Conservation (phyloP, 257 asterid species). For the Orobanche coerulescens region DNA sequence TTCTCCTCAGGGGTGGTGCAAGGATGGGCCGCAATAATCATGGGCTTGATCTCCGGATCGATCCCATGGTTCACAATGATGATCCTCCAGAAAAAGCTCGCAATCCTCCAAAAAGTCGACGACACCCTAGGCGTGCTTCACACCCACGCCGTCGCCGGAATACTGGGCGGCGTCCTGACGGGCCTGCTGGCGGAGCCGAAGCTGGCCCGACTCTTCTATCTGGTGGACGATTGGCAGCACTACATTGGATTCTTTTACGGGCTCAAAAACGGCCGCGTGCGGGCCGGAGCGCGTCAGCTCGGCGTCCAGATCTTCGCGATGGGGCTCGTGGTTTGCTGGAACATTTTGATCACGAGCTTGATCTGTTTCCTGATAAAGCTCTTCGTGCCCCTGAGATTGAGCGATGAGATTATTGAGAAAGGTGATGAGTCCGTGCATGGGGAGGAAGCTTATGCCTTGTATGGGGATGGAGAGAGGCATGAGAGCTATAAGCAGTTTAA, state of each 20-base stretch:
- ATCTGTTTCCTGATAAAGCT: conserved; percentile 10
- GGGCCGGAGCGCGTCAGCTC: conserved; percentile 17
- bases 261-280: neutral
- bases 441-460: conserved; percentile 22
- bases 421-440: conserved; percentile 28
- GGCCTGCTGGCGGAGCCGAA: conserved; percentile 24
- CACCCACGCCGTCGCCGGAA: conserved; percentile 25
- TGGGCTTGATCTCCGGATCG: conserved; percentile 19
- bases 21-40: conserved; percentile 27
- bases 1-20: conserved; percentile 18
- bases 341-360: conserved; percentile 17
- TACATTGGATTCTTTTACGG: conserved; percentile 19
- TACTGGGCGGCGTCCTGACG: conserved; percentile 19
- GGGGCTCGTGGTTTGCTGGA: conserved; percentile 7
- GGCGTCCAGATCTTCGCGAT: conserved; percentile 21
- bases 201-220: conserved; percentile 18
- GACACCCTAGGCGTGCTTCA: conserved; percentile 24
- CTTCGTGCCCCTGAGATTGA: conserved; percentile 19
- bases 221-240: conserved; percentile 9
- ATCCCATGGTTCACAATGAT: conserved; percentile 30
- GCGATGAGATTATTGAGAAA: conserved; percentile 16
- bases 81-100: conserved; percentile 20
- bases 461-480: conserved; percentile 21
- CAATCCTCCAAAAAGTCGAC: conserved; percentile 13
- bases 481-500: conserved; percentile 3